These are phyloP conservation scores for Penicillium daleae DNA, from an alignment of 495 filamentous ascomycete genomes.

Conservation along the genomic window DNA sequence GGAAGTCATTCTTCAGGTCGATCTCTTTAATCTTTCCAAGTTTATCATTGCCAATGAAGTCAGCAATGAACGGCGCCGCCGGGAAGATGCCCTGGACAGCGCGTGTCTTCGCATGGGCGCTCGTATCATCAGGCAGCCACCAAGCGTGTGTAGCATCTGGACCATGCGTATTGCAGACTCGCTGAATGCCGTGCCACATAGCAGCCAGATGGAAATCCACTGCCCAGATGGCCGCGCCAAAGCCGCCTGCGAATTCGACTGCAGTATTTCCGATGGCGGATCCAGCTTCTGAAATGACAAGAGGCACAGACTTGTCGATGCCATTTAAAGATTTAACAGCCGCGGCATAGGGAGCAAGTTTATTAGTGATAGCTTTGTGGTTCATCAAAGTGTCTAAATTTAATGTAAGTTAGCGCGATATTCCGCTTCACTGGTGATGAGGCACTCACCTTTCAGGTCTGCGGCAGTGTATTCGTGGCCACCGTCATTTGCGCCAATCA, in stretches of 20 bases:
- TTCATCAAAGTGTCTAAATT: conserved; percentile 23
- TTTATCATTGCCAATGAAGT: conserved; percentile 23
- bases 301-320: conserved; percentile 6
- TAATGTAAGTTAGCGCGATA: background rate
- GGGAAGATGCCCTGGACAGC: conserved; percentile 22
- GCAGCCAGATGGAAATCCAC: conserved; percentile 23
- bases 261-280: conserved; percentile 4
- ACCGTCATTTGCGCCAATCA: background rate
- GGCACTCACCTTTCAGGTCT: background rate
- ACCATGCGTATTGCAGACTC: conserved; percentile 17
- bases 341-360: conserved; percentile 8
- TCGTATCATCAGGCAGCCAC: conserved; percentile 23
- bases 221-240: conserved; percentile 25
- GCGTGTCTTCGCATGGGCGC: background rate
- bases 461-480: background rate
- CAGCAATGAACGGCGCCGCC: conserved; percentile 18
- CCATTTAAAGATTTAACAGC: conserved; percentile 7
- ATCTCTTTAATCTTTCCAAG: conserved; percentile 17
- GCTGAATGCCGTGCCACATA: conserved; percentile 18
- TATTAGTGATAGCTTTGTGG: conserved; percentile 25
- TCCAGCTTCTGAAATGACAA: conserved; percentile 22
- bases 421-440: background rate
- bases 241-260: conserved; percentile 9
- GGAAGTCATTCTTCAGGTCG: conserved; percentile 12
- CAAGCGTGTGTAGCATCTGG: conserved; percentile 19